These are phyloP conservation scores for Podosphaera aphanis DNA, from an alignment of 2,329 filamentous ascomycete genomes.

Conservation along the genomic window DNA sequence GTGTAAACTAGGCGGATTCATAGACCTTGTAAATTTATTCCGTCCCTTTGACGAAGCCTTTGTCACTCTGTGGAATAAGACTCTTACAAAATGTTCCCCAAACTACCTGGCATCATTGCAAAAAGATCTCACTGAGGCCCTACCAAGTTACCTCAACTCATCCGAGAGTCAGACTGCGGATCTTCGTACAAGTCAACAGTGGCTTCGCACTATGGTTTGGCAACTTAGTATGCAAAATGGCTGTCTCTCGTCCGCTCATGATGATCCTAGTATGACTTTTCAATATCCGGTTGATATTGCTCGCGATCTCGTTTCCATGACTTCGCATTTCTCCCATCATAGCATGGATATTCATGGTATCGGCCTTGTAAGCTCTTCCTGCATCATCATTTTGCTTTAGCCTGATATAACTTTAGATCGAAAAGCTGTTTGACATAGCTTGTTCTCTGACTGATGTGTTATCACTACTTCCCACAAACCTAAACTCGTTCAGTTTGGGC, in stretches of 20 bases:
- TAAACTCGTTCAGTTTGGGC: slow-evolving; percentile 37
- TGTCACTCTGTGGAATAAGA: slow-evolving; percentile 42
- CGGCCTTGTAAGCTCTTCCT: slow-evolving; percentile 34
- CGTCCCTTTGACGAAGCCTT: slow-evolving; percentile 42
- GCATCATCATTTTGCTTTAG: background rate
- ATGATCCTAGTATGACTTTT: slow-evolving; percentile 33
- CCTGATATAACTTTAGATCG: slow-evolving; percentile 24
- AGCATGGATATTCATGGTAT: slow-evolving; percentile 54
- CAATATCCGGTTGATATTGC: slow-evolving; percentile 39
- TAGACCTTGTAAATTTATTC: slow-evolving; percentile 38
- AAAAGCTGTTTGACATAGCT: slow-evolving; percentile 59
- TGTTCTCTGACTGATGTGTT: slow-evolving; percentile 53
- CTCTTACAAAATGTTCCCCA: slow-evolving; percentile 30
- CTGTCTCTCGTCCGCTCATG: slow-evolving; percentile 22
- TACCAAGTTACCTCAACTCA: slow-evolving; percentile 26
- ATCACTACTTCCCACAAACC: slow-evolving; percentile 34
- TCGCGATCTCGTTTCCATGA: slow-evolving; percentile 38
- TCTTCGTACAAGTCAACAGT: slow-evolving; percentile 34
- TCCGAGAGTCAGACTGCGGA: slow-evolving; percentile 31
- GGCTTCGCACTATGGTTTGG: slow-evolving; percentile 41
- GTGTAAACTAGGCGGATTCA: slow-evolving; percentile 30
- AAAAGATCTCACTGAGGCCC: slow-evolving; percentile 34
- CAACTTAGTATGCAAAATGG: slow-evolving; percentile 34
- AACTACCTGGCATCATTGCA: slow-evolving; percentile 34
- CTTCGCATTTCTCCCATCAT: slow-evolving; percentile 45